phyloP scores from a whole-genome alignment of 2,329 filamentous ascomycete genomes.

The Incumbomyces lentus region DNA sequence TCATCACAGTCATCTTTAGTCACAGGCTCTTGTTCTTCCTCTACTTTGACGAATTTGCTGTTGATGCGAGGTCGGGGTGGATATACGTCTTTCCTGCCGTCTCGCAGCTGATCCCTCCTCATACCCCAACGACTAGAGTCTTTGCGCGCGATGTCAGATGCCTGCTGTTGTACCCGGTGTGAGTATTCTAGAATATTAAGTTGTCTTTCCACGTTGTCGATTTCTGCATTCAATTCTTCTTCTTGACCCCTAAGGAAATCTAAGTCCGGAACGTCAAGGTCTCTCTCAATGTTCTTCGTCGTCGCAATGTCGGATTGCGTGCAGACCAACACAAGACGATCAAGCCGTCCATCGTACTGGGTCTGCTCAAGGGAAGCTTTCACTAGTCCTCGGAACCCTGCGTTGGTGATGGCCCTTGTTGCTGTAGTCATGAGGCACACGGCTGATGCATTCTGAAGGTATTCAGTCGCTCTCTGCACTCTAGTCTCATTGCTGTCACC shows the following conservation, averaged over 20 bases:
- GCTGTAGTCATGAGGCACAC: conserved; percentile 56
- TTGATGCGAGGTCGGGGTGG: not conserved
- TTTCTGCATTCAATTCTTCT: not conserved
- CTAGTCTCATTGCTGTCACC: conserved; percentile 52
- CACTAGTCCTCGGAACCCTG: conserved; percentile 46
- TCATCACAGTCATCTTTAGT: not conserved
- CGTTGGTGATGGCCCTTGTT: conserved; percentile 49
- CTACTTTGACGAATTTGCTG: not conserved
- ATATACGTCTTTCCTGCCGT: not conserved
- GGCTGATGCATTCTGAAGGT: conserved; percentile 50
- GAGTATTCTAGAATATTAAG: not conserved
- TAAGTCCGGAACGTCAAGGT: conserved; percentile 21
- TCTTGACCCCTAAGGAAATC: not conserved
- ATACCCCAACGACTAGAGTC: not conserved
- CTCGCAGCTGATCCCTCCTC: not conserved
- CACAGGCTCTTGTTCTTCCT: not conserved
- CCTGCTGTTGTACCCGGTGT: not conserved
- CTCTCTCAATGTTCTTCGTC: conserved; percentile 35
- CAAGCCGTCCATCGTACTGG: conserved; percentile 47
- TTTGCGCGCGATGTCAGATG: not conserved
- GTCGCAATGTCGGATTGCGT: conserved; percentile 55
- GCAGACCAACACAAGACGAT: conserved; percentile 50
- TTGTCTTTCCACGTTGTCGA: not conserved
- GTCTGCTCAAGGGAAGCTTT: conserved; percentile 48
- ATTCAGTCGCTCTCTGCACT: conserved; percentile 46